Evolutionary conservation across 2,329 filamentous ascomycete species (phyloP).

Genomic region (Colletotrichum liaoningense): DNA sequence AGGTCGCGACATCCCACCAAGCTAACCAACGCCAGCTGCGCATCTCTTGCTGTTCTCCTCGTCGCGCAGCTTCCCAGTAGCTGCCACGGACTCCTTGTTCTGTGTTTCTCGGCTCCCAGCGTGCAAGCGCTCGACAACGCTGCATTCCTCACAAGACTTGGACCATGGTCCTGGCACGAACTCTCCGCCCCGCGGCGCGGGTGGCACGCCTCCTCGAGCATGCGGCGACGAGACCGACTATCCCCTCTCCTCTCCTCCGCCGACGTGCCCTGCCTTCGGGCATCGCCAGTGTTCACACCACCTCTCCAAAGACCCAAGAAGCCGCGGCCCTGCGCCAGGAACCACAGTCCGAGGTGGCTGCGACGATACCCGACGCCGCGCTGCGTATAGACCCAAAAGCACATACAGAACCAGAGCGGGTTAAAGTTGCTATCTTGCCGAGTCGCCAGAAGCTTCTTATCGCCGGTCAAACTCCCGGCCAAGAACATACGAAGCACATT

Average conservation of each 20-base stretch:
- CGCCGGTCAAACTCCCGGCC: neutral
- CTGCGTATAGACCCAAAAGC: neutral
- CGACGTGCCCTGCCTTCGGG: neutral
- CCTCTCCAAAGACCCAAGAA: conserved; percentile 13
- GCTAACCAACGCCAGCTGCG: neutral
- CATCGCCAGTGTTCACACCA: conserved; percentile 21
- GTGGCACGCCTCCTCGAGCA: neutral
- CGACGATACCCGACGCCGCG: neutral
- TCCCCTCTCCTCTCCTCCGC: neutral
- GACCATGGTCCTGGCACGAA: neutral
- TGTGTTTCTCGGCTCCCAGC: neutral
- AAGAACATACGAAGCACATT: neutral
- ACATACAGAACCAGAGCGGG: neutral
- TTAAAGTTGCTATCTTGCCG: neutral
- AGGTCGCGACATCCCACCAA: neutral
- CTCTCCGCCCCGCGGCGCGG: neutral
- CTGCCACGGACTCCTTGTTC: neutral
- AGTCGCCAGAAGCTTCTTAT: neutral
- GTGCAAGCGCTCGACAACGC: neutral
- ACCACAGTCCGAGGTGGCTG: neutral
- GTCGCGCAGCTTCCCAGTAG: conserved; percentile 1
- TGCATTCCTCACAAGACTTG: neutral
- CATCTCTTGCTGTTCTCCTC: neutral
- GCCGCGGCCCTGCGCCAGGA: neutral
- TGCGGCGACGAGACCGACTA: neutral